These are phyloP conservation scores for Cyanodermella asteris DNA, from an alignment of 2,329 filamentous ascomycete species.

Conservation along the genomic window DNA sequence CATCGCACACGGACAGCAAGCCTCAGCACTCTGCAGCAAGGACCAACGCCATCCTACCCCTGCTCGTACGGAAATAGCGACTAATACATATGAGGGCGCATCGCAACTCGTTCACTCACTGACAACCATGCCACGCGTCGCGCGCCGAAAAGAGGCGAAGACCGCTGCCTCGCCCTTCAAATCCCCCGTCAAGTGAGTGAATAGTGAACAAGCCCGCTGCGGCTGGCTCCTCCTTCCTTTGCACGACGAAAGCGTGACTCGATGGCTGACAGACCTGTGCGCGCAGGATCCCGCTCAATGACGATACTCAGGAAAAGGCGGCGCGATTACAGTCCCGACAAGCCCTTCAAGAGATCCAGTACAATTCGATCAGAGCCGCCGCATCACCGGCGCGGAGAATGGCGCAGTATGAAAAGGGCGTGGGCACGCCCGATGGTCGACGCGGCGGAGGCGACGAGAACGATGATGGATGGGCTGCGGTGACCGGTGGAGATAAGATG, in stretches of 20 bases:
- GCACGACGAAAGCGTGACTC: neutral
- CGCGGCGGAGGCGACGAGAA: constrained; percentile 17
- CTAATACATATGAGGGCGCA: too few relatives aligned
- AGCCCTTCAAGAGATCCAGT: constrained; percentile 70
- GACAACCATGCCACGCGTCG: too few relatives aligned
- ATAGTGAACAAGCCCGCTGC: constrained; percentile 1
- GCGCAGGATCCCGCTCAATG: constrained; percentile 74
- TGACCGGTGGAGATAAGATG: constrained; percentile 51
- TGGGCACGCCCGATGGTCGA: constrained; percentile 34
- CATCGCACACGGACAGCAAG: too few relatives aligned
- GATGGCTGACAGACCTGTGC: constrained; percentile 1
- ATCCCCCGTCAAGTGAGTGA: constrained; percentile 2
- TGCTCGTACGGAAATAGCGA: too few relatives aligned
- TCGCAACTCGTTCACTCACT: too few relatives aligned
- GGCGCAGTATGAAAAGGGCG: constrained; percentile 35
- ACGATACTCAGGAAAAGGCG: constrained; percentile 82
- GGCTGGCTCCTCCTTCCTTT: neutral
- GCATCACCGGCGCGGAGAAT: constrained; percentile 49
- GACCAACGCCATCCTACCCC: too few relatives aligned
- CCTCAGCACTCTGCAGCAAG: too few relatives aligned
- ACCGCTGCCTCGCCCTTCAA: too few relatives aligned
- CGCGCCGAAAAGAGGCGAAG: constrained; percentile 4
- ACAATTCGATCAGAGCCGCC: constrained; percentile 74
- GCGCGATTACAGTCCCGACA: constrained; percentile 70
- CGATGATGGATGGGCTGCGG: constrained; percentile 9